Base-by-base conservation (phyloP, 1,139 yeast genomes). In the Nematodospora anomalae region DNA sequence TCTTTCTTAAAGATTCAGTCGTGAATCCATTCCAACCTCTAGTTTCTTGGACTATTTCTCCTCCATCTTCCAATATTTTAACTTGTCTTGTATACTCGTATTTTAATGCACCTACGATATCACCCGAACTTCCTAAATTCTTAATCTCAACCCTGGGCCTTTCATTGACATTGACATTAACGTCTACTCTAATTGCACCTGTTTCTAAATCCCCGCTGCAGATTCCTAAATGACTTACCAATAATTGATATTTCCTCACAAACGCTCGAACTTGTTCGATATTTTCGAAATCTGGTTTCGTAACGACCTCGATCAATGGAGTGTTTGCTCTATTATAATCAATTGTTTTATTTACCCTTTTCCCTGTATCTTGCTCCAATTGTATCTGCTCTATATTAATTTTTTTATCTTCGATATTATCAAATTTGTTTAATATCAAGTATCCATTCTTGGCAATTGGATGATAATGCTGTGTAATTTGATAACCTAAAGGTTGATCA, bases 401-500 rank as follows among this genome's bases (percentile, higher is more conserved):
- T 39, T 73, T 67, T 28, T 65, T 64, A 3, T 52, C 52, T 21
- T 26, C 10, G 6, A 22, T 4, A 6, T 76, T 81, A 53, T 88
- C 96, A 37, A 71, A 61, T 27, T 74, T 61, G 9, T 50, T 58
- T 31, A 92, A 57, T 22, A 56, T 57, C 30, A 92, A 35, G 14
- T 43, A 46, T 0, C 98, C 98, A 33, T 75, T 67, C 26, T 58
- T 67, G 1, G 97, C 95, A 33, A 86, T 67, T 1, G 99, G 97
- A 32, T 74, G 72, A 55, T 76, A 88, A 52, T 80, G 86, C 61
- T 92, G 99, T 0, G 99, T 92, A 38, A 92, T 83, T 56, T 92
- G 99, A 58, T 89, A 92, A 0, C 99, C 99, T 36, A 86, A 64
- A 0, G 98, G 98, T 58, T 92, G 97, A 58, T 92, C 99, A 1